Evolutionary conservation across 2,329 filamentous ascomycete species (phyloP), one percentile per base, ranked within the genome.

Genomic region (Cadophora malorum): DNA sequence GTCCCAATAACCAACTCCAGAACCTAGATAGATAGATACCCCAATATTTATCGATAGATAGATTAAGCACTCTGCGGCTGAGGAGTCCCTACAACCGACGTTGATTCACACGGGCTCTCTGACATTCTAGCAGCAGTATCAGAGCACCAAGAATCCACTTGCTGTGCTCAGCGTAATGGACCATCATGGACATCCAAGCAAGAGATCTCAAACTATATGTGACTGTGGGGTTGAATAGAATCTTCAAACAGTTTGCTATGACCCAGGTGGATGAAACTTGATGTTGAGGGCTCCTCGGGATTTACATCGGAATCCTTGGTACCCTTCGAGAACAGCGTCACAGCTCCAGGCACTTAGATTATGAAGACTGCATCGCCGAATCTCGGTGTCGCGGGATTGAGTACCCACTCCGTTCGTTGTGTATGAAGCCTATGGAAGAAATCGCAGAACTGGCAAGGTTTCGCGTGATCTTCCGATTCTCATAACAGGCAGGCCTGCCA

Each of bases 161-260:
- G 16, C 5, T 19, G 16, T 55, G n/a, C 45, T 53, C 52, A 28
- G 52, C 52, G 31, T 28, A 55, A 8, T 28, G 28, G 28, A 28
- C 28, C 28, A 28, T 6, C 10, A 55, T 19, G 28, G 7, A 33
- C 28, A 16, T 55, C 25, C 12, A 33, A 58, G 31, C 21, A 19
- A 23, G n/a, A 38, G 55, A n/a, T 23, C 55, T 38, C 55, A 25
- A 23, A 38, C 55, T 41, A 56, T 41, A 38, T 58, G 55, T 58
- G 33, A 58, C 9, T 25, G 38, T 38, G 14, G n/a, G n/a, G 16
- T 58, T 58, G 55, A 58, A 38, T 38, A 23, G 23, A 7, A 23
- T 21, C 19, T 16, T 41, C 33, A 58, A 23, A 23, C 31, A 58
- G 33, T 21, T 3, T 35, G n/a, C 55, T 35, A 16, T 21, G 55